Percentiles rank a stretch among this genome's conserved stretches.
Evolutionary conservation across 768 basidiomycete genomes (phyloP).

Genomic region (Leccinum disarticulatum): DNA sequence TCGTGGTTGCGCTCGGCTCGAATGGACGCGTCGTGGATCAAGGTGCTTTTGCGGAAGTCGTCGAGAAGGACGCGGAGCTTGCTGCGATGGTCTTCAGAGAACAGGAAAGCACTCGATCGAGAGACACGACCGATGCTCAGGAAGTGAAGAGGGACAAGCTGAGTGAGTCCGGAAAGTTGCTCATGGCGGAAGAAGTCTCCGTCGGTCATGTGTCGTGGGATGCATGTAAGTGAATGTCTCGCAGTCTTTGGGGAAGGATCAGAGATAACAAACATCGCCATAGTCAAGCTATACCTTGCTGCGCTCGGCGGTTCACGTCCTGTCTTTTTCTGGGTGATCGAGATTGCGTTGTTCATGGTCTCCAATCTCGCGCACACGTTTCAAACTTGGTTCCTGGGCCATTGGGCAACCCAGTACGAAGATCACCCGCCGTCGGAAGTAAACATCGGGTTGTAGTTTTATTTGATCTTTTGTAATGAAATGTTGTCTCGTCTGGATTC

Average conservation of each 20-base stretch:
- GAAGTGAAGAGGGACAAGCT: neutral
- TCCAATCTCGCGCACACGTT: neutral
- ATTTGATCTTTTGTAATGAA: neutral
- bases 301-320: neutral
- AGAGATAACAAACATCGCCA: neutral
- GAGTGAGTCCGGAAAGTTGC: neutral
- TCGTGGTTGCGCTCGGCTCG: neutral
- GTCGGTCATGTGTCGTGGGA: conserved; percentile 3
- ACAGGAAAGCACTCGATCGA: neutral
- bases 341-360: neutral
- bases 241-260: neutral
- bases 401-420: conserved; percentile 7
- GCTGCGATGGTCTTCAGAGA: neutral
- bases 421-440: conserved; percentile 1
- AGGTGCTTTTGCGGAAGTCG: neutral
- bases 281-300: conserved; percentile 3
- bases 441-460: neutral
- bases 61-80: neutral
- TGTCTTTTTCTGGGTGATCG: neutral
- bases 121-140: neutral
- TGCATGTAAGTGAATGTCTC: neutral
- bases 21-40: neutral
- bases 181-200: neutral
- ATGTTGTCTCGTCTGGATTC: no score
- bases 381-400: conserved; percentile 5